Base-by-base conservation (phyloP, 2,329 filamentous ascomycete genomes). In the Ceratocystis smalleyi region DNA sequence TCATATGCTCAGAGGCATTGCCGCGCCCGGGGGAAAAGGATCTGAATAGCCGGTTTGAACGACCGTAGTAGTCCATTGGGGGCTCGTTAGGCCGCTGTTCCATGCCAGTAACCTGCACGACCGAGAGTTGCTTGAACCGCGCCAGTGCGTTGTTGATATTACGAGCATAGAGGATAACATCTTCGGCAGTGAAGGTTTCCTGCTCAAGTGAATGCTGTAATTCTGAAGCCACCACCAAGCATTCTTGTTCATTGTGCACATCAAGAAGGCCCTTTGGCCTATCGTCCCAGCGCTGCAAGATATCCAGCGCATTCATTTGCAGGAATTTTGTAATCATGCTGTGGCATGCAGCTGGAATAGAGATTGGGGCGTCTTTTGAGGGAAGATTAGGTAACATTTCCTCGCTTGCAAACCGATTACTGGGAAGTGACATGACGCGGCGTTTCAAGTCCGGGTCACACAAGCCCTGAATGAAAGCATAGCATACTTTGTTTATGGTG, bases 1-100 rank as follows among this genome's bases (percentile, higher is more conserved):
- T 69, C 35, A 83, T 74, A 67, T 85, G 86, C 45, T 65, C 27
- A 12, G 59, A 43, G 5, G 62, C 54, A 7, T 65, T 71, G 7
- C 71, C 71, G 1, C 78, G 69, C 1, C 75, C 72, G 2, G 70
- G 57, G 24, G 76, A 69, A 12, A 82, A 70, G 61, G 70, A 75
- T n/a, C 71, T 64, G 5, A 70, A 62, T 7, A 75, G 68, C 4
- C 64, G 66, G 12, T 59, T 68, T 1, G 76, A 73, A 67, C 82
- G 77, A 15, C 69, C 68, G 67, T 78, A 73, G 69, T 66, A 66
- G 19, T 66, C 65, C 54, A 55, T 59, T 19, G 65, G 47, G 15
- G 24, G 51, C 59, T 66, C 65, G 35, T 64, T 66, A 8, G 59
- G 51, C 40, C 65, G 49, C 49, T 66, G 65, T 49, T 66, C 65